Evolutionary conservation across 2,329 filamentous ascomycete species (phyloP), one percentile per base, ranked within the genome.

Genomic region (Fusarium nygamai): DNA sequence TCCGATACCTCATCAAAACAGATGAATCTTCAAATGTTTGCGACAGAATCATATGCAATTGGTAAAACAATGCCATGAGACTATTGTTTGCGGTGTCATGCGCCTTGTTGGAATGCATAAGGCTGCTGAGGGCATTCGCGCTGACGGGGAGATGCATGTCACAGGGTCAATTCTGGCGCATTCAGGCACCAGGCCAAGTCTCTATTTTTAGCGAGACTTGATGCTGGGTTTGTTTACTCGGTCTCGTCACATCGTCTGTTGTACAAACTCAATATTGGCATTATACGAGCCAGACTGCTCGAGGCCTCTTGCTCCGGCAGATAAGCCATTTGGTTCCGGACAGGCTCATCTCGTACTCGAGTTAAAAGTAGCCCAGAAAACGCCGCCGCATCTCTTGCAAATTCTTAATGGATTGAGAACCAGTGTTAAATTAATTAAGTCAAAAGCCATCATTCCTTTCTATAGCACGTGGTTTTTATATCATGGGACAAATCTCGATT

Each of bases 1-100:
- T 62, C 47, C 14, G 58, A 71, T n/a, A 38, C 47, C 60, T 70
- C 46, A 66, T 47, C 34, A 53, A 53, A 69, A 20, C 31, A 46
- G 44, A 34, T 41, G 24, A 19, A 56, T n/a, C 36, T n/a, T 27
- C 2, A 10, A 17, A 56, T 56, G 34, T 29, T 41, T 56, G 51
- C 51, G 24, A 31, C 34, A 8, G 24, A 41, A 14, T 13, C 8
- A 41, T 7, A 29, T 51, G 62, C 31, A 29, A 38, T 51, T 31
- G 12, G 20, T 22, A 60, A 14, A 19, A 24, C 16, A 38, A 60
- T 51, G 43, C 20, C 38, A 61, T 44, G 24, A 36, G 8, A 7
- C 27, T n/a, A 22, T 43, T 59, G 46, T 47, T 67, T 61, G 41
- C 64, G 17, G 16, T 50, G 57, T 51, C 33, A 51, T 60, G 57